These are phyloP conservation scores for Calocybe indica DNA, from an alignment of 768 basidiomycete genomes.

Conservation along the genomic window DNA sequence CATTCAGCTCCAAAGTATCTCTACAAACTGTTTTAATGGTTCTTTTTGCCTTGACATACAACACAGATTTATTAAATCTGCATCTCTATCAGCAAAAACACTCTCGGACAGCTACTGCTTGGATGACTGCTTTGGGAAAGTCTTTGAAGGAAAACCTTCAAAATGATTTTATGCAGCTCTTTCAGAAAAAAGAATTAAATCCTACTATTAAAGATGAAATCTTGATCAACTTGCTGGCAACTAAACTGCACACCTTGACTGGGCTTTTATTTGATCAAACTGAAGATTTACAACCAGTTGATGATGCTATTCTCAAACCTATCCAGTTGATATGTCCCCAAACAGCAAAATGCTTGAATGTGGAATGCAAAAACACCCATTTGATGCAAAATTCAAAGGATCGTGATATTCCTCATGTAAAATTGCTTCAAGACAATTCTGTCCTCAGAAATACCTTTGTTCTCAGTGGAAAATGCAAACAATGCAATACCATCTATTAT, in stretches of 20 bases:
- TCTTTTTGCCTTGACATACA: constrained; percentile 1
- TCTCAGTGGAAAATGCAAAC: constrained; percentile 9
- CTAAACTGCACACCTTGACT: neutral
- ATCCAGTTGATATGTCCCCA: constrained; percentile 10
- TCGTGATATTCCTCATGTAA: constrained; percentile 10
- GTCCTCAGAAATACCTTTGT: constrained; percentile 7
- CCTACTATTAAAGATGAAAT: too few relatives aligned
- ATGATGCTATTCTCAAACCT: neutral
- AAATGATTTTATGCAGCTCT: too few relatives aligned
- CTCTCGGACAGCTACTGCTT: too few relatives aligned
- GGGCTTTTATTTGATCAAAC: too few relatives aligned
- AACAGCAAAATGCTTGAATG: constrained; percentile 6
- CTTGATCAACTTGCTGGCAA: too few relatives aligned
- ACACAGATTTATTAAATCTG: neutral
- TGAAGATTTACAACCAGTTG: too few relatives aligned
- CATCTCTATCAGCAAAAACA: neutral
- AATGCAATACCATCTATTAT: constrained; percentile 10
- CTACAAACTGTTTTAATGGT: constrained; percentile 1
- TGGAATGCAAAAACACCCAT: constrained; percentile 4
- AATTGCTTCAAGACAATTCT: constrained; percentile 7
- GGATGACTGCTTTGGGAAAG: too few relatives aligned
- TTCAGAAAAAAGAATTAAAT: too few relatives aligned
- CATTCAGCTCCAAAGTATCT: neutral
- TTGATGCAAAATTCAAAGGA: constrained; percentile 4
- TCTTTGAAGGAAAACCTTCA: too few relatives aligned